These are phyloP conservation scores for Bacterosira constricta DNA, from an alignment of 108 stramenopile species.

Conservation along the genomic window DNA sequence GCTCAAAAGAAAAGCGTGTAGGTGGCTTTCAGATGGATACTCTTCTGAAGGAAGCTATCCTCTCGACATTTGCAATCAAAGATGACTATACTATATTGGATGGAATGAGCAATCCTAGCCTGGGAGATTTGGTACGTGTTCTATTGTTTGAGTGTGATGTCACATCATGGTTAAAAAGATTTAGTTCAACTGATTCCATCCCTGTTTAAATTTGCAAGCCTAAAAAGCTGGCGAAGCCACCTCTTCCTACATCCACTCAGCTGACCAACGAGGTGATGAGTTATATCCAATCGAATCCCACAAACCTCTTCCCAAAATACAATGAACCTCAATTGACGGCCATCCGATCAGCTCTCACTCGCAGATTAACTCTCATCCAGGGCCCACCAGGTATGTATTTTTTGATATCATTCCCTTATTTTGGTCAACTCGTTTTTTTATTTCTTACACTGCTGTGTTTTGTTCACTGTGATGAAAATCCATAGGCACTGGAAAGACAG, in stretches of 20 bases:
- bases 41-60: constrained; percentile 68
- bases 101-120: constrained; percentile 46
- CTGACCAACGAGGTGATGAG: constrained; percentile 67
- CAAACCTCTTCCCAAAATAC: constrained; percentile 57
- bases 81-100: constrained; percentile 51
- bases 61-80: constrained; percentile 70
- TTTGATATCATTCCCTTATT: neutral
- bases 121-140: constrained; percentile 57
- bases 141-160: neutral
- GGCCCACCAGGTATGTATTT: constrained; percentile 73
- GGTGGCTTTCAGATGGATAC: constrained; percentile 77
- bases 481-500: constrained; percentile 45
- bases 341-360: constrained; percentile 77
- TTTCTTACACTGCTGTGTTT: neutral
- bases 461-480: neutral
- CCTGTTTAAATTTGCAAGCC: constrained; percentile 11
- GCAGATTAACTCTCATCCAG: constrained; percentile 81
- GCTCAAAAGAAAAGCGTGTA: constrained; percentile 30
- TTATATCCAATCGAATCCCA: constrained; percentile 67
- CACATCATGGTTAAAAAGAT: neutral
- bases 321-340: constrained; percentile 84
- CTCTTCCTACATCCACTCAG: constrained; percentile 64
- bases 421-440: neutral
- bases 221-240: constrained; percentile 66
- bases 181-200: neutral